Evolutionary conservation across 495 filamentous ascomycete genomes (phyloP).

Genomic region (Aspergillus ostianus): DNA sequence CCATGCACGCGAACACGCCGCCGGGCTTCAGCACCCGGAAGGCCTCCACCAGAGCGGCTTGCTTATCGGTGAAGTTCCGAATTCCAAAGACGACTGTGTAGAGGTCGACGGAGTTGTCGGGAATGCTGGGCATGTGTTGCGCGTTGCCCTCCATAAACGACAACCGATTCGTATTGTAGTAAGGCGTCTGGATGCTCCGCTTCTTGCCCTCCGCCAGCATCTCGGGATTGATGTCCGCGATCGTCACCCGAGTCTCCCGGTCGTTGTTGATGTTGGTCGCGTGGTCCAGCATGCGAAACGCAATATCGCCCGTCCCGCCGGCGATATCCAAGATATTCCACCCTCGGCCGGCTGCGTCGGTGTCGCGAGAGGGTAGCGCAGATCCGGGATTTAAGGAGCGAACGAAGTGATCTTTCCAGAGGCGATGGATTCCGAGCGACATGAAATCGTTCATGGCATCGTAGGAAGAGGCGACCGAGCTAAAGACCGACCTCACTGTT

Average conservation of each 20-base stretch:
- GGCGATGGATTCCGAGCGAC: slow-evolving; percentile 92
- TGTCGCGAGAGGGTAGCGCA: slow-evolving; percentile 50
- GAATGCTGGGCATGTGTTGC: slow-evolving; percentile 68
- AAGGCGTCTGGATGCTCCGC: slow-evolving; percentile 60
- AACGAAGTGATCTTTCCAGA: slow-evolving; percentile 99
- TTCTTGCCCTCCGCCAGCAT: slow-evolving; percentile 89
- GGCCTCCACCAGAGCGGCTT: slow-evolving; percentile 74
- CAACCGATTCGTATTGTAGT: slow-evolving; percentile 59
- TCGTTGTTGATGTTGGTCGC: slow-evolving; percentile 80
- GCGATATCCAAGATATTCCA: slow-evolving; percentile 95
- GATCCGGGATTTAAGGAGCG: slow-evolving; percentile 85
- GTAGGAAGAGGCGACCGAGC: slow-evolving; percentile 87
- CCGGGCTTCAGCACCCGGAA: slow-evolving; percentile 88
- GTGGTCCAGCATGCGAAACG: slow-evolving; percentile 93
- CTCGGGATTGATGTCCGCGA: slow-evolving; percentile 90
- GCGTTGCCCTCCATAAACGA: slow-evolving; percentile 87
- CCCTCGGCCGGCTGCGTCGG: slow-evolving; percentile 34
- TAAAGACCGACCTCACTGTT: slow-evolving; percentile 85
- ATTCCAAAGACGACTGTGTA: slow-evolving; percentile 99
- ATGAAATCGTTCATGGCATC: slow-evolving; percentile 99
- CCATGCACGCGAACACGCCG: slow-evolving; percentile 93
- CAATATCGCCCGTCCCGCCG: slow-evolving; percentile 96
- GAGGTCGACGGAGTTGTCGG: slow-evolving; percentile 68
- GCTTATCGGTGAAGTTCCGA: slow-evolving; percentile 90
- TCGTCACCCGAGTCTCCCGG: slow-evolving; percentile 73